Evolutionary conservation across 2,329 filamentous ascomycete species (phyloP), one percentile per base, ranked within the genome.

Genomic region (Diplodia seriata): DNA sequence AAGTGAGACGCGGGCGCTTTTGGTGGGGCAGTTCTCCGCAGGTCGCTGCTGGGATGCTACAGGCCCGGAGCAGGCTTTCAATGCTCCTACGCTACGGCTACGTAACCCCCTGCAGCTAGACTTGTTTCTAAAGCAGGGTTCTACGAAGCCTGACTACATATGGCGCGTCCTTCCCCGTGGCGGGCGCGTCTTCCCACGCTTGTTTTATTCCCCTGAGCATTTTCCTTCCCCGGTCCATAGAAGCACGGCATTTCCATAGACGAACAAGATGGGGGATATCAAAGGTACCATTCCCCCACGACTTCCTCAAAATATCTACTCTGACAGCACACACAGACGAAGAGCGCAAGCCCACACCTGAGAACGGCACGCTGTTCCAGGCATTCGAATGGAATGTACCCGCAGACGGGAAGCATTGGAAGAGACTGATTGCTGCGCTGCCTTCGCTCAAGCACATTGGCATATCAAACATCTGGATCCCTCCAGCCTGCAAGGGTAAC

Each of bases 301-400:
- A 1, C 36, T 40, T 26, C 14, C 12, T 18, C 23, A 6, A 26
- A 29, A 15, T 0, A 3, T 6, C 2, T 14, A 14, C 36, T 29
- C 51, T 66, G 31, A 55, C 9, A 8, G 1, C 15, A 1, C 15
- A 9, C 14, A 6, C 31, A 61, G 54, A 50, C 23, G 40, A 57
- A 26, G 43, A 67, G 53, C 66, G 66, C 57, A 49, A 62, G 50
- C 66, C 66, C 11, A 68, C 66, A 18, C 56, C 56, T 14, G 66
- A 62, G 15, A 68, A 68, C 18, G 50, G n/a, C 20, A 79, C 77
- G 63, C 86, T 92, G 79, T 84, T 92, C 71, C 89, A 92, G 76
- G 87, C 83, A 14, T 92, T 91, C 74, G 90, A 92, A 80, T 92
- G 90, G 90, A 88, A 92, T 74, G 83, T 87, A 4, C 87, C 88